These are phyloP conservation scores for Cadophora sp. DNA, from an alignment of 2,329 filamentous ascomycete species.

Conservation along the genomic window DNA sequence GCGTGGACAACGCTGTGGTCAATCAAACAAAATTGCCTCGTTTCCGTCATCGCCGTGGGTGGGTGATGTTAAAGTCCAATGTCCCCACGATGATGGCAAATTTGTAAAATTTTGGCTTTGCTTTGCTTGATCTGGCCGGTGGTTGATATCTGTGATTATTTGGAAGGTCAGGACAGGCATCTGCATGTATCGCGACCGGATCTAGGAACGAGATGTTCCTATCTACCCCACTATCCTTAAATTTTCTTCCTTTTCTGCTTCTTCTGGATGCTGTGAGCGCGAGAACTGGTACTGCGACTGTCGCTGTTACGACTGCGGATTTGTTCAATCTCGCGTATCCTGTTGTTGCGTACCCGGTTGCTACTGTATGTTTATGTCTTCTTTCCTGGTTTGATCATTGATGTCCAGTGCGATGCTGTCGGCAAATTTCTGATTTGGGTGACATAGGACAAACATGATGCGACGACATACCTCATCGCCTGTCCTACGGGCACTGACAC, in stretches of 20 bases:
- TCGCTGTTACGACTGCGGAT: conserved; percentile 1
- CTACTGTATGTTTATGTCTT: neutral
- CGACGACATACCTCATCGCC: conserved; percentile 32
- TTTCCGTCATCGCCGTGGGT: neutral
- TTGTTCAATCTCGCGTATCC: conserved; percentile 10
- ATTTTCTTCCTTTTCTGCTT: conserved; percentile 1
- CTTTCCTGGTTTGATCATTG: neutral
- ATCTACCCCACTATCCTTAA: conserved; percentile 3
- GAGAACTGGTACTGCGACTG: neutral
- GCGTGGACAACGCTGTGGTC: neutral
- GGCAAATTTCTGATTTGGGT: neutral
- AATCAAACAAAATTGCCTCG: conserved; percentile 7
- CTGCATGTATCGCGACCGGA: neutral
- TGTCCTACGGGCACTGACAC: conserved; percentile 23
- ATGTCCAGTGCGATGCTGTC: neutral
- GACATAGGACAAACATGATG: conserved; percentile 21
- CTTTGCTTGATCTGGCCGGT: neutral
- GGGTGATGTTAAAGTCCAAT: neutral
- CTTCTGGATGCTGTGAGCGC: neutral
- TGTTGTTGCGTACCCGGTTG: conserved; percentile 5
- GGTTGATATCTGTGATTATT: too few relatives aligned
- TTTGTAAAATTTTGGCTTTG: neutral
- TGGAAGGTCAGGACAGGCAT: neutral
- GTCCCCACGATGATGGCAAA: neutral
- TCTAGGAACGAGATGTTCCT: conserved; percentile 13